Base-by-base conservation (phyloP, 768 basidiomycete species). In the Kwoniella europaea region DNA sequence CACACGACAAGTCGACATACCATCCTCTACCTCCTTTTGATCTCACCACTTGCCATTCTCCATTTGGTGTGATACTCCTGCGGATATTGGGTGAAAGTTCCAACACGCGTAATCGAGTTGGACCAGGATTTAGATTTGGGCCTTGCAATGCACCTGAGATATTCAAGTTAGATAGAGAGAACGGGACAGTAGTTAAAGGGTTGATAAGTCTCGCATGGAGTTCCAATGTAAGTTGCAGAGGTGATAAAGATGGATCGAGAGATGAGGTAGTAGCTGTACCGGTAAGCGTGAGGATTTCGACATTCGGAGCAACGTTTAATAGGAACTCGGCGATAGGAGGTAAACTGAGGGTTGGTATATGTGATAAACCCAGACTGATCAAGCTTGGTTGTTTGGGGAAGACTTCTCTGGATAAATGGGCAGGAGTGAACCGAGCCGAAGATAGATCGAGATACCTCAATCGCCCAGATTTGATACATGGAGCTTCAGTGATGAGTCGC, bases 11-110 rank as follows among this genome's bases (percentile, higher is more conserved):
- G 82, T 98, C 92, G 62, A 95, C 93, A 78, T 93, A 97, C 94
- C 95, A 98, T 3, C 93, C 94, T 24, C 96, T 85, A 1, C 93
- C 91, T 9, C 96, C 96, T 82, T 97, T 97, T 78, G 92, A 93
- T 69, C 89, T 87, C n/a, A 98, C 86, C 70, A 92, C 91, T 63
- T 91, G 88, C 96, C 96, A 99, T 41, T 91, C 85, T 1, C 76
- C 74, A 0, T 90, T 92, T 4, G 93, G 93, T 1, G 87, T 88
- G 27, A 79, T 74, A 4, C 88, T 88, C 58, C 88, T 86, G 5
- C 98, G 87, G 74, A 92, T 86, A 22, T 87, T 85, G 16, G 89
- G 87, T 41, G 91, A 89, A 15, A 98, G 85, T 84, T 99, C 96
- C 65, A 99, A 88, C 35, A 97, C 92, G 20, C 96, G 89, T 29